Base-by-base conservation (phyloP, 768 basidiomycete genomes). In the Suillus brevipes region DNA sequence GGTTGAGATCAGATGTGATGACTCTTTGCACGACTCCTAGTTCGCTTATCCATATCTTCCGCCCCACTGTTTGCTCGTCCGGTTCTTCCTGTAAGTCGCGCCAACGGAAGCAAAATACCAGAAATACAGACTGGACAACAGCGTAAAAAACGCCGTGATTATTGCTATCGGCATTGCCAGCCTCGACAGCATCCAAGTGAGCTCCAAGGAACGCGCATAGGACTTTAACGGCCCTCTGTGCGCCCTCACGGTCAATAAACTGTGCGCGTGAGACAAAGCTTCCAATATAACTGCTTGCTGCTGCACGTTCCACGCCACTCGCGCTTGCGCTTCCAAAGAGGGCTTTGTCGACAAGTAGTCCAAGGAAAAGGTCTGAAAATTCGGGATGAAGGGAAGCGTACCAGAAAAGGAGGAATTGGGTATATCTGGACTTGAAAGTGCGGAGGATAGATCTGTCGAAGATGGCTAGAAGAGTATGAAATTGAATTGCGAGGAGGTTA, bases 31-130 rank as follows among this genome's bases (percentile, higher is more conserved):
- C 73, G 13, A 94, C 82, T 40, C 85, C 84, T 62, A 99, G 73
- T 71, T 92, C 89, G 23, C 82, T 78, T 81, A 97, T 92, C 97
- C 97, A 99, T 75, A 89, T 90, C 68, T 85, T 87, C 63, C 74
- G 69, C 37, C 66, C 78, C 28, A 82, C 84, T 28, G 81, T 84
- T 28, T 79, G 82, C 6, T 89, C 90, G 16, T 85, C 82, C n/a
- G 79, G 80, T 25, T 84, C 84, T 59, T 87, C 85, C 49, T 86
- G 75, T 42, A 99, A 78, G 68, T 99, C 97, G 66, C 93, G 81
- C 97, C 97, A 99, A 13, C 97, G 83, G 78, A 99, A 99, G 76
- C 97, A 99, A 76, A 99, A 99, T 67, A 99, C 94, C 67, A 99
- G 84, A 74, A 99, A 96, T 12, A 95, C 87, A 0, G 96, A 90